These are phyloP conservation scores for Fraxinus baroniana DNA, from an alignment of 305 asterid genomes.

Conservation along the genomic window DNA sequence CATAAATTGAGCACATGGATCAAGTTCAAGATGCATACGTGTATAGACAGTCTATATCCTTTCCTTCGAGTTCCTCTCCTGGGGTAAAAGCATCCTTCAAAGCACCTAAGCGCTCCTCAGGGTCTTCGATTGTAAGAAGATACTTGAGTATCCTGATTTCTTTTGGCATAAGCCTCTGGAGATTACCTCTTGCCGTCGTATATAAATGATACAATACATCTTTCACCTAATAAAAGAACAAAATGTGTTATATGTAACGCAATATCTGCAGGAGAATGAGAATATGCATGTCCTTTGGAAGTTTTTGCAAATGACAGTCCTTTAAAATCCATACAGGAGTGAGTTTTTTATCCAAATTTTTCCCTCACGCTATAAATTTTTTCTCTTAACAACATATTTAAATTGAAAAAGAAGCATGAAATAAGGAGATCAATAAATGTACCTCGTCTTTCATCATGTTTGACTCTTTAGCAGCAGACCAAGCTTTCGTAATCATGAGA, in stretches of 20 bases:
- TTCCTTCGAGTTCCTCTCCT: constrained; percentile 80
- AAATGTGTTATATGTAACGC: not conserved
- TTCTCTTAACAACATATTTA: not conserved
- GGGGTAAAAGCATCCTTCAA: constrained; percentile 89
- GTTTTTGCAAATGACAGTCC: not conserved
- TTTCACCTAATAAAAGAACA: constrained; percentile 55
- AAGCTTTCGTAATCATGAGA: constrained; percentile 89
- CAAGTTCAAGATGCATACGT: constrained; percentile 53
- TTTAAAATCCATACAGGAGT: not conserved
- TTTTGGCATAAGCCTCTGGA: constrained; percentile 89
- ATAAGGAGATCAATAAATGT: constrained; percentile 21
- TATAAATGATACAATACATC: constrained; percentile 80
- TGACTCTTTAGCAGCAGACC: constrained; percentile 95
- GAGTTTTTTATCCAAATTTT: not conserved
- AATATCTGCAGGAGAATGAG: not conserved
- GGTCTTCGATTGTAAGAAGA: constrained; percentile 81
- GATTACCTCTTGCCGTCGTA: constrained; percentile 65
- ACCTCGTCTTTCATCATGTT: constrained; percentile 87
- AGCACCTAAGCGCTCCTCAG: constrained; percentile 71
- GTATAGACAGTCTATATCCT: constrained; percentile 66
- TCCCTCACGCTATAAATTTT: not conserved
- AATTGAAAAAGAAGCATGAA: not conserved
- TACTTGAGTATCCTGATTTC: constrained; percentile 85
- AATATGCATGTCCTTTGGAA: not conserved
- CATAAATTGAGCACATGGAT: not conserved